Percentiles rank a stretch among this genome's conserved stretches.
phyloP scores from a whole-genome alignment of 192 early-diverging fungal genomes.

The Coemansia sp. region DNA sequence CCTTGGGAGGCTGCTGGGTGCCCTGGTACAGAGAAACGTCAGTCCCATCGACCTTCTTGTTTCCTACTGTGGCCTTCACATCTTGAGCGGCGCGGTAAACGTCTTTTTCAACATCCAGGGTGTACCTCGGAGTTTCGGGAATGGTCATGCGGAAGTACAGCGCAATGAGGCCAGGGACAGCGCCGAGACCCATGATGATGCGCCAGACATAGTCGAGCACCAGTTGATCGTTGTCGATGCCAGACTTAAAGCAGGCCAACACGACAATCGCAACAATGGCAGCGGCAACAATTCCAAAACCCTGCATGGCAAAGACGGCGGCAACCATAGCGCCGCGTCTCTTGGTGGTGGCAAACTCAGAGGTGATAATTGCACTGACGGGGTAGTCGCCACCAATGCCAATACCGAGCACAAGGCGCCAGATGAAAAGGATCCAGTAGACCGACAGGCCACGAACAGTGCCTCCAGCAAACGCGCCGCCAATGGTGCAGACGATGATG shows the following conservation, averaged over 20 bases:
- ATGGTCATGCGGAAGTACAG: slow-evolving; percentile 91
- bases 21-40: slow-evolving; percentile 47
- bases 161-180: slow-evolving; percentile 73
- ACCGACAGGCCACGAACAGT: slow-evolving; percentile 65
- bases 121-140: slow-evolving; percentile 92
- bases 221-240: slow-evolving; percentile 60
- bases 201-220: slow-evolving; percentile 87
- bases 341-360: slow-evolving; percentile 79
- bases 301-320: slow-evolving; percentile 91
- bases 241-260: slow-evolving; percentile 65
- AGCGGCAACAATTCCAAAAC: slow-evolving; percentile 81
- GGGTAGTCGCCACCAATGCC: slow-evolving; percentile 96
- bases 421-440: slow-evolving; percentile 70
- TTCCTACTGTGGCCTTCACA: slow-evolving; percentile 25
- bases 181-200: slow-evolving; percentile 79
- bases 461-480: slow-evolving; percentile 67
- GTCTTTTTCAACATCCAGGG: slow-evolving; percentile 69
- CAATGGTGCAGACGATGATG: slow-evolving; percentile 81
- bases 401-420: slow-evolving; percentile 87
- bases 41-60: slow-evolving; percentile 25
- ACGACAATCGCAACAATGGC: slow-evolving; percentile 71
- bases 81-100: slow-evolving; percentile 38
- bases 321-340: slow-evolving; percentile 88
- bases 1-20: slow-evolving; percentile 20
- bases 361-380: slow-evolving; percentile 86